Conservation (phyloP, 345 rosid species). For the Moricandia moricandioides region DNA sequence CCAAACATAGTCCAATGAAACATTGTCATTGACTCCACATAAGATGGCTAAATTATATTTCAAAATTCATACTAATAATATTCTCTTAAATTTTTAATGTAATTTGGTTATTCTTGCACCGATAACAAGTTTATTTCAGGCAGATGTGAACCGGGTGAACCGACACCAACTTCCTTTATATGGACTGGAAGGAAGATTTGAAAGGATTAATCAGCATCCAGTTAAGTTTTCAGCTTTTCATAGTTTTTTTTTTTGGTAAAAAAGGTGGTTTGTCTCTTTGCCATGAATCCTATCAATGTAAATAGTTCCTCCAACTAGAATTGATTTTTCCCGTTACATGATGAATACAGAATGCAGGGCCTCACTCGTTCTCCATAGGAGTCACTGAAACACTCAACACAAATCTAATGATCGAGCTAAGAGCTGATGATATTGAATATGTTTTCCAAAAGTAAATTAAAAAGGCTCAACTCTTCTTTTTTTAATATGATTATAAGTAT, state of each 20-base stretch:
- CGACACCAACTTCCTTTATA: constrained; percentile 72
- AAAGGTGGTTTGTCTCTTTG: too few relatives aligned
- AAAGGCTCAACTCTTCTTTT: neutral
- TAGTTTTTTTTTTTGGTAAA: neutral
- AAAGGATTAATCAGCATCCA: constrained; percentile 94
- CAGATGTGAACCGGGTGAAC: constrained; percentile 64
- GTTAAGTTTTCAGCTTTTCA: constrained; percentile 46
- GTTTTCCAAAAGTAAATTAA: constrained; percentile 70
- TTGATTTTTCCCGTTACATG: constrained; percentile 13
- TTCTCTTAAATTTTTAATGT: too few relatives aligned
- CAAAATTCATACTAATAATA: too few relatives aligned
- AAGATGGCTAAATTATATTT: too few relatives aligned
- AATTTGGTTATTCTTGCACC: neutral
- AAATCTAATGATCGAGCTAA: constrained; percentile 73
- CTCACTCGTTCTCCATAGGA: constrained; percentile 89
- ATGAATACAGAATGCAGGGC: constrained; percentile 64
- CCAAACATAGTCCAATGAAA: too few relatives aligned
- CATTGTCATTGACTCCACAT: neutral
- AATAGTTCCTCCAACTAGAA: too few relatives aligned
- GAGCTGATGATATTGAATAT: constrained; percentile 93
- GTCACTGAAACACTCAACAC: constrained; percentile 86
- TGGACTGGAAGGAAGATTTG: constrained; percentile 81
- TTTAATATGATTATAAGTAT: neutral
- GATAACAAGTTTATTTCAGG: constrained; percentile 45
- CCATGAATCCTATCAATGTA: too few relatives aligned